These are phyloP conservation scores for Cercospora sesami DNA, from an alignment of 2,329 filamentous ascomycete genomes.

Conservation along the genomic window DNA sequence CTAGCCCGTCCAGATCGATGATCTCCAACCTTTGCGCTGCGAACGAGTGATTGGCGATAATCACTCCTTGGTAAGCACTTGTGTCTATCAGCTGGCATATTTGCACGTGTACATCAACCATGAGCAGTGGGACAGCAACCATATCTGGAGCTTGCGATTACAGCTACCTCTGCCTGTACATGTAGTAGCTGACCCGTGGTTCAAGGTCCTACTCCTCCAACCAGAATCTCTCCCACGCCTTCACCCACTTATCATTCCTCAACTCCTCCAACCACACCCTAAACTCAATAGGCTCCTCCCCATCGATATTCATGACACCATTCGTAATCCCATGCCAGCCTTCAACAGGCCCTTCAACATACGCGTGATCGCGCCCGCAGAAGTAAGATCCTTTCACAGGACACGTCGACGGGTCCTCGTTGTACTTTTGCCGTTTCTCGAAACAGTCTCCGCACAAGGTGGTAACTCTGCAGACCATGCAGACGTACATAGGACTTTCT, in stretches of 20 bases:
- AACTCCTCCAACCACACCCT: conserved; percentile 12
- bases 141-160: neutral
- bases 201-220: conserved; percentile 6
- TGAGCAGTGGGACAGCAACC: neutral
- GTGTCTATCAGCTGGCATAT: neutral
- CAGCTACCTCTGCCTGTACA: neutral
- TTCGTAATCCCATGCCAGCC: conserved; percentile 10
- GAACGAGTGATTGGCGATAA: neutral
- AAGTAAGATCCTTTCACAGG: conserved; percentile 1
- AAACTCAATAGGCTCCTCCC: conserved; percentile 5
- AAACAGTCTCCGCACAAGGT: conserved; percentile 1
- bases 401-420: neutral
- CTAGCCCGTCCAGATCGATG: neutral
- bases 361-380: conserved; percentile 8
- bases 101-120: neutral
- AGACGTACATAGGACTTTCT: conserved; percentile 4
- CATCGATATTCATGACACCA: conserved; percentile 9
- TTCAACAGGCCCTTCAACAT: neutral
- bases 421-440: conserved; percentile 6
- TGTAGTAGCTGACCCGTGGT: neutral
- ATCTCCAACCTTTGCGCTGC: neutral
- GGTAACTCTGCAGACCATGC: neutral
- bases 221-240: conserved; percentile 13
- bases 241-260: conserved; percentile 12
- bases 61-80: neutral